Base-by-base conservation (phyloP, 805 yeast species). In the Clavispora asparagi region DNA sequence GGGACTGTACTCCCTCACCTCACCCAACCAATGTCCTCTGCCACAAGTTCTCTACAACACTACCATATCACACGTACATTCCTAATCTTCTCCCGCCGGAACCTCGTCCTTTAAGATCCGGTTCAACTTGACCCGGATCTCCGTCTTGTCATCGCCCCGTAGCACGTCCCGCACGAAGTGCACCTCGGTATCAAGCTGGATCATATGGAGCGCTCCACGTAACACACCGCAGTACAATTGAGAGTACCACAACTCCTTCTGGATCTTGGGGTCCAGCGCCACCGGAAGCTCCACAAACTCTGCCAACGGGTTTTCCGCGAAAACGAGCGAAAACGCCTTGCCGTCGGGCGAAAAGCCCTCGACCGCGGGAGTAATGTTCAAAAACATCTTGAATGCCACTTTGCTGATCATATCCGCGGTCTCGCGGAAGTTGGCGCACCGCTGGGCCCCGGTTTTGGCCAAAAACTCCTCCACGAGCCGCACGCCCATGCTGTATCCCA, bases 401-500 rank as follows among this genome's bases (percentile, higher is more conserved):
- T 88, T 88, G 32, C 89, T 72, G 12, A 94, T 76, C 43, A 87
- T 81, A 48, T 94, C 98, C 2, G 95, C 89, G 0, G 97, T 91
- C 52, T 87, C 97, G 44, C 79, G 78, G 67, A 94, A 83, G 27
- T 80, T 75, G 19, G 74, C 73, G 63, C 99, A 94, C 49, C 99
- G 73, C 35, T 87, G 85, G 1, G 85, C 74, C n/a, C 88, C 91
- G 0, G 96, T 83, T 58, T 85, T 82, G 28, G 97, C 95, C 36
- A 94, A 71, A 59, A 92, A 89, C 62, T 94, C 99, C 60, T 94
- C 99, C 42, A 94, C 87, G 48, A 94, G 65, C 52, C 99, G 72
- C 41, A 90, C 70, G 1, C 99, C 99, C 36, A 94, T 94, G 62
- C 87, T 90, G 64, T 91, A 88, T 1, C 99, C 99, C 98, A 94